Evolutionary conservation across 805 yeast species (phyloP), one percentile per base, ranked within the genome.

Genomic region (Wickerhamiella shivajii): DNA sequence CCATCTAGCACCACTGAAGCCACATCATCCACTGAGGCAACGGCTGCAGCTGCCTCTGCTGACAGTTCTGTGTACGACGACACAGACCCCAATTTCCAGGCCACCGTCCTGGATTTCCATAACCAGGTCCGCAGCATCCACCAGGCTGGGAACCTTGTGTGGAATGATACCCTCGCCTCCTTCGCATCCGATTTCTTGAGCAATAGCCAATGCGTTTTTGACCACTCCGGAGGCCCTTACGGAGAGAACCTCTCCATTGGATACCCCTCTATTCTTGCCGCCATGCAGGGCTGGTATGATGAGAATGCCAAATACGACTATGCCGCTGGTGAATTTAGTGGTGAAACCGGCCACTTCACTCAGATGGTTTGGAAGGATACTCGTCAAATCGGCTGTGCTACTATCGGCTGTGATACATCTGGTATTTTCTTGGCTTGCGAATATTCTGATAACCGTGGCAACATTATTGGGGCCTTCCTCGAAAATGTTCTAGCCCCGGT

Each of bases 221-320:
- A 57, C 24, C 92, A 78, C 55, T 73, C 84, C 1, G 59, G 63
- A 28, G 71, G 74, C 12, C 65, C 65, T 14, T 71, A 71, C 54
- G 92, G 92, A 36, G 90, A 78, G 53, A 78, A 77, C 57, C 62
- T 78, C 38, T 87, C 87, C 16, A 62, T 71, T 24, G 90, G 90
- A 22, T 76, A 65, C 53, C 45, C 62, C 50, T 47, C 57, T 25
- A 54, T 66, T 6, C 59, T 59, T 32, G 60, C 21, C 12, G 78
- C 81, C 3, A 70, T 73, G 8, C 64, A 64, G 18, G 85, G 81
- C 3, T 78, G 87, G 87, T 78, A 77, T 58, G 58, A 64, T 44
- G 87, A 77, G 56, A 64, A 75, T 34, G 38, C 46, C 32, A 29
- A 50, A 4, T 76, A 74, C 58, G 56, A 66, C 49, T 71, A 64